These are phyloP conservation scores for Rhodotorula sp. DNA, from an alignment of 1,284 basidiomycete species.

Conservation along the genomic window DNA sequence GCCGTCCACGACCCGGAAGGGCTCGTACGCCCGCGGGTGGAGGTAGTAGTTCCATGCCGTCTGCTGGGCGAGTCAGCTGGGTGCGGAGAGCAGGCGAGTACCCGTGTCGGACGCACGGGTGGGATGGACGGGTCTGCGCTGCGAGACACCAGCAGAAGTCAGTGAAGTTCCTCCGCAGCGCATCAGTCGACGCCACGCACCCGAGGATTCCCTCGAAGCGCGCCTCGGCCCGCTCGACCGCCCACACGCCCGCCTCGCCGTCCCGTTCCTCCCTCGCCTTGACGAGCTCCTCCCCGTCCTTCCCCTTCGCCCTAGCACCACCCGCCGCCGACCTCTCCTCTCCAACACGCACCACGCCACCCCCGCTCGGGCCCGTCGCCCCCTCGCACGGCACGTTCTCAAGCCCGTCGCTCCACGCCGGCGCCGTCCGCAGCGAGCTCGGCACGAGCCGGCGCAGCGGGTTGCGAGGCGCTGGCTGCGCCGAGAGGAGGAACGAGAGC, in stretches of 20 bases:
- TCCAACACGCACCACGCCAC: background rate
- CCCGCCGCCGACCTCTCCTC: background rate
- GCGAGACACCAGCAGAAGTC: background rate
- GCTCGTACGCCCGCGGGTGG: background rate
- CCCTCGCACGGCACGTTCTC: background rate
- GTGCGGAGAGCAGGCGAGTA: background rate
- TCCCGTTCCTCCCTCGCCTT: background rate
- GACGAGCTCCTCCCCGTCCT: background rate
- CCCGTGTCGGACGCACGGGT: background rate
- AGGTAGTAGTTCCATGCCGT: background rate
- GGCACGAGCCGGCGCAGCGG: background rate
- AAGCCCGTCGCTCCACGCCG: background rate
- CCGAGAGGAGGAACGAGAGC: background rate
- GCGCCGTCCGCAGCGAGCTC: background rate
- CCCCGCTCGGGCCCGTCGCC: background rate
- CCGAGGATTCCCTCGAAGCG: too few species aligned
- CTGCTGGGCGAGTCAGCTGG: background rate
- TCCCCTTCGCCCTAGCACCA: background rate
- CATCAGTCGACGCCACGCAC: background rate
- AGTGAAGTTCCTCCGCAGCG: background rate
- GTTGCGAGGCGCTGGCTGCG: background rate
- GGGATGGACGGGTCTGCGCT: background rate
- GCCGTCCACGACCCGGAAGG: background rate
- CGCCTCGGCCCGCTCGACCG: background rate
- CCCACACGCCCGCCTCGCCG: background rate